Evolutionary conservation across 179 eudicot species (phyloP), one percentile per base, ranked within the genome.

Genomic region (Patellifolia procumbens): DNA sequence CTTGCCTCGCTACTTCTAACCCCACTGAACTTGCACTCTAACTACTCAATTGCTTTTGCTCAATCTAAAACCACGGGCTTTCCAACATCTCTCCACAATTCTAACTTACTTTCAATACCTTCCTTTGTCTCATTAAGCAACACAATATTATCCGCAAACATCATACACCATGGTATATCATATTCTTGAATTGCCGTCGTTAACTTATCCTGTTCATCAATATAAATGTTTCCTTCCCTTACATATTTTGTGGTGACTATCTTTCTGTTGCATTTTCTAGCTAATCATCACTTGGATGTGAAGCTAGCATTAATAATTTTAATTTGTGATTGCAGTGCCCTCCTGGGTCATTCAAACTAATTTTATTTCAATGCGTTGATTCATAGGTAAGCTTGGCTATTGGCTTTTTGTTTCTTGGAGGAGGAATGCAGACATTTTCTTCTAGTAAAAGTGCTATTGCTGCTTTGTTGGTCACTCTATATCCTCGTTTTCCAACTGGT

Each of bases 401-500:
- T 52, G 99, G 99, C 72, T 95, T 95, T 85, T 81, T 95, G 82
- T 95, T 93, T 83, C 93, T 95, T 85, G 99, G 98, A 49, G 93
- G 96, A 78, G 99, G 99, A 77, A 91, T 89, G 98, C 85, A 86
- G 76, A 85, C 99, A 29, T 93, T 95, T 88, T 93, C 99, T 22
- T 93, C 97, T 75, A 84, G 88, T 85, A 93, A 87, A 78, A 87
- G 86, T 82, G 85, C 97, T 77, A 84, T 93, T 80, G 98, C 98
- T 68, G 89, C 88, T 42, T 86, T 93, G 86, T 75, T 95, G 62
- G 87, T 91, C 77, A 87, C 97, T 65, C 82, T 95, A 55, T 95
- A 95, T 91, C 99, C 99, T 26, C 98, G 98, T 73, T 90, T 95
- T 74, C 99, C 99, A 19, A 87, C 88, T n/a, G 98, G 98, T 72